Base-by-base conservation (phyloP, 148 eudicot genomes). In the Chenopodium quinoa region DNA sequence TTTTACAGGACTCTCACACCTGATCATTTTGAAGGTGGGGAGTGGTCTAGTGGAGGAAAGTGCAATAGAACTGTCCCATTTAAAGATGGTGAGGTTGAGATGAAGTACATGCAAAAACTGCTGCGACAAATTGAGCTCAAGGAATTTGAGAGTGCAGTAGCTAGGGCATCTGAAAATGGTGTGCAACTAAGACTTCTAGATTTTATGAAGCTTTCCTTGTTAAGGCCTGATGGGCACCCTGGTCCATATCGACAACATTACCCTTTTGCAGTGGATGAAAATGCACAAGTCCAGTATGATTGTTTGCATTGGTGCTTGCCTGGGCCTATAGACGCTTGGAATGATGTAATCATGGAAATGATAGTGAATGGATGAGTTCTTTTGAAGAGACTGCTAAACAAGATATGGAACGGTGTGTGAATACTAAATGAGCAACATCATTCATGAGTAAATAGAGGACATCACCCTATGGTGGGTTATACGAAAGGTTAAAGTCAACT, bases 261-360 rank as follows among this genome's bases (percentile, higher is more conserved):
- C 50, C 98, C 98, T 7, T 92, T 83, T 75, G 88, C 84, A 1
- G 83, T 71, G 67, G 81, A 80, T 20, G 87, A 84, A 70, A 86
- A 83, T 34, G 82, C 83, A 0, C 71, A 62, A 80, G 82, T 89
- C 9, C 83, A 86, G 25, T 82, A 76, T 23, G 98, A 94, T 82
- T 94, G 98, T 80, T 76, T 94, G 83, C 98, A 94, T 68, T 94
- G 98, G 98, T 94, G 98, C 85, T 83, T 94, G 85, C 98, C 98
- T 1, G 98, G 98, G 73, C 98, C 98, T 6, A 94, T 94, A 25
- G 98, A 94, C 66, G 52, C 94, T 3, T 94, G 98, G 98, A 94
- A 92, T 79, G 97, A 92, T 86, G 76, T 94, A 46, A 75, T 94
- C 12, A 89, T 92, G 92, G 83, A 94, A 78, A 87, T 94, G 90